A percentile compares a stretch with the other conserved stretches of the same genome.
Evolutionary conservation across 257 asterid genomes (phyloP).

Genomic region (Mentha longifolia): DNA sequence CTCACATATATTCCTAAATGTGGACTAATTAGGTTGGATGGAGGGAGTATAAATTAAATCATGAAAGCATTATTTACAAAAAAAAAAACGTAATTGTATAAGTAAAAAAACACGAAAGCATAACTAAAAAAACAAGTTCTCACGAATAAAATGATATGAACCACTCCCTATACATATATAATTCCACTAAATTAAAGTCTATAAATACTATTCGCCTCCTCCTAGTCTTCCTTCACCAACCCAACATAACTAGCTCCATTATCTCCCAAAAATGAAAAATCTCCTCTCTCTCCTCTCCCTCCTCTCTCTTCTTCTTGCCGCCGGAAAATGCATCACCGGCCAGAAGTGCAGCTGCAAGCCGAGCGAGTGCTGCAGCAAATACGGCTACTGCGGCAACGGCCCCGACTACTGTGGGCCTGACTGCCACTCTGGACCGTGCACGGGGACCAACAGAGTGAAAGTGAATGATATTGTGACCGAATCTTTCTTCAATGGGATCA

Average conservation of each 20-base stretch:
- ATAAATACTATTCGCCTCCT: not conserved
- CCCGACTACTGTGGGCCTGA: constrained; percentile 12
- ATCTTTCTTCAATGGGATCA: constrained; percentile 25
- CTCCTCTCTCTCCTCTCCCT: not conserved
- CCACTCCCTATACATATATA: no score
- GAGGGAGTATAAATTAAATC: no score
- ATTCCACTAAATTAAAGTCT: not conserved
- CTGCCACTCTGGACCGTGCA: constrained; percentile 28
- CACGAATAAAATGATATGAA: no score
- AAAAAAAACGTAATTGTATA: no score
- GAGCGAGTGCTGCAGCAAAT: constrained; percentile 17
- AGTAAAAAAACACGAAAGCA: no score
- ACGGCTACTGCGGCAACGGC: constrained; percentile 15
- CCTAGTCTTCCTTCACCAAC: not conserved
- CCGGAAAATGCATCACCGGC: constrained; percentile 5
- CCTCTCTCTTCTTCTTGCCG: not conserved
- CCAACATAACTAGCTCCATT: no score
- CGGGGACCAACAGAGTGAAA: not conserved
- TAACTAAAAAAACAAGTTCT: no score
- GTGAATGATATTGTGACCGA: constrained; percentile 7
- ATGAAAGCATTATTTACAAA: no score
- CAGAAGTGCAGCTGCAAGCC: constrained; percentile 23
- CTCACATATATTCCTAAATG: no score
- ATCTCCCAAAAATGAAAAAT: constrained; percentile 12
- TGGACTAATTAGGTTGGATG: no score